A percentile compares a stretch with the other conserved stretches of the same genome.
These are phyloP conservation scores for bread wheat (Triticum aestivum) DNA, from an alignment of 176 grass and related monocot species.

Conservation along the genomic window DNA sequence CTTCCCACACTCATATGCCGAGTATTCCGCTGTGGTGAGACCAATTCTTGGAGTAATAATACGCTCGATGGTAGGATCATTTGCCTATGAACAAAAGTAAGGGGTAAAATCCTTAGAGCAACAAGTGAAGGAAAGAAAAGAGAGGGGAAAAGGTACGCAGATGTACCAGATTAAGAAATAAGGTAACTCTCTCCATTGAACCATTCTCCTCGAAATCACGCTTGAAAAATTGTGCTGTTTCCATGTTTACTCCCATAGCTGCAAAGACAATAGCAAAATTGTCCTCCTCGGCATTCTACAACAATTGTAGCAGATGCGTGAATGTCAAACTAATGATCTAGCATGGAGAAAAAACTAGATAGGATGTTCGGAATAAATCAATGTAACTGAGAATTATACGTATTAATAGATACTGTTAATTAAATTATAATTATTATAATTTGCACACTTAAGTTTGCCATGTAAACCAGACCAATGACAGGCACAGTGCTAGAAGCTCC, in stretches of 20 bases:
- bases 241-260: conserved; percentile 90
- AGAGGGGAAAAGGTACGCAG: background rate
- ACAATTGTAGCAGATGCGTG: background rate
- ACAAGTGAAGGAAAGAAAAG: background rate
- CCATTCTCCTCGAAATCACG: conserved; percentile 88
- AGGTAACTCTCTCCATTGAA: conserved; percentile 80
- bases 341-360: background rate
- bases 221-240: conserved; percentile 84
- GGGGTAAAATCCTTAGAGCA: background rate
- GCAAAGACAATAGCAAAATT: conserved; percentile 84
- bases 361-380: background rate
- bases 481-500: no score
- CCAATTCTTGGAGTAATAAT: conserved; percentile 86
- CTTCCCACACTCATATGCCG: conserved; percentile 80
- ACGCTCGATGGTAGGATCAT: conserved; percentile 82
- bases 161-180: conserved; percentile 85
- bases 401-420: background rate
- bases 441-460: conserved; percentile 2
- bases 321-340: background rate
- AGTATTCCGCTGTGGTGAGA: conserved; percentile 72
- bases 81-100: conserved; percentile 52
- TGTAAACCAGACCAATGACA: no score
- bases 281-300: conserved; percentile 55
- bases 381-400: background rate
- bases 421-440: background rate